A percentile compares a stretch with the other conserved stretches of the same genome.
These are phyloP conservation scores for Paracorniculantispora psalliotae DNA, from an alignment of 2,329 filamentous ascomycete species.

Conservation along the genomic window DNA sequence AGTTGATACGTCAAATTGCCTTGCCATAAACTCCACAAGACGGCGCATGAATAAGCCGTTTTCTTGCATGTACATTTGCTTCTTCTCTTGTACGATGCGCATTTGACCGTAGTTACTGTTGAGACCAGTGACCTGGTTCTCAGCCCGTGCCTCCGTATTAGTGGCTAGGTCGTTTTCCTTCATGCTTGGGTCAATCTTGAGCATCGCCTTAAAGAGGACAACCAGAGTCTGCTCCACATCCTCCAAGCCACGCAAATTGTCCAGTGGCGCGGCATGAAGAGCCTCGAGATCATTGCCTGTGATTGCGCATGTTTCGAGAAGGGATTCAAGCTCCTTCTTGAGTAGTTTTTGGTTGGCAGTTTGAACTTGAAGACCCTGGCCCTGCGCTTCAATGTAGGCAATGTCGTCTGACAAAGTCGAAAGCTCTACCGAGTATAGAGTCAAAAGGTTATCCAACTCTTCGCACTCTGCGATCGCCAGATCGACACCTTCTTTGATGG, in stretches of 20 bases:
- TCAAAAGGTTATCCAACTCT: slow-evolving; percentile 89
- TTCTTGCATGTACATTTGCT: slow-evolving; percentile 77
- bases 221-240: slow-evolving; percentile 74
- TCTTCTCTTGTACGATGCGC: slow-evolving; percentile 92
- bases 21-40: slow-evolving; percentile 74
- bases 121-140: slow-evolving; percentile 45
- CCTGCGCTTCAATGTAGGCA: slow-evolving; percentile 94
- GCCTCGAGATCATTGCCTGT: slow-evolving; percentile 68
- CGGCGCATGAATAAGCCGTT: slow-evolving; percentile 72
- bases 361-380: slow-evolving; percentile 93
- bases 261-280: slow-evolving; percentile 67
- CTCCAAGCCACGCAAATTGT: slow-evolving; percentile 63
- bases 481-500: slow-evolving; percentile 82
- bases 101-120: slow-evolving; percentile 80
- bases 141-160: slow-evolving; percentile 43
- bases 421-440: slow-evolving; percentile 89
- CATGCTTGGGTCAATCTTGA: slow-evolving; percentile 83
- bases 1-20: slow-evolving; percentile 72
- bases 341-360: slow-evolving; percentile 94
- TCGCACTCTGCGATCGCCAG: slow-evolving; percentile 92
- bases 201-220: slow-evolving; percentile 84
- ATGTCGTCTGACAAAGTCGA: slow-evolving; percentile 94
- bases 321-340: slow-evolving; percentile 78
- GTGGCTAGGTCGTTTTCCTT: slow-evolving; percentile 47
- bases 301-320: slow-evolving; percentile 90